phyloP scores from a whole-genome alignment of 441 rosid species.

The Syzygium syzygioides region DNA sequence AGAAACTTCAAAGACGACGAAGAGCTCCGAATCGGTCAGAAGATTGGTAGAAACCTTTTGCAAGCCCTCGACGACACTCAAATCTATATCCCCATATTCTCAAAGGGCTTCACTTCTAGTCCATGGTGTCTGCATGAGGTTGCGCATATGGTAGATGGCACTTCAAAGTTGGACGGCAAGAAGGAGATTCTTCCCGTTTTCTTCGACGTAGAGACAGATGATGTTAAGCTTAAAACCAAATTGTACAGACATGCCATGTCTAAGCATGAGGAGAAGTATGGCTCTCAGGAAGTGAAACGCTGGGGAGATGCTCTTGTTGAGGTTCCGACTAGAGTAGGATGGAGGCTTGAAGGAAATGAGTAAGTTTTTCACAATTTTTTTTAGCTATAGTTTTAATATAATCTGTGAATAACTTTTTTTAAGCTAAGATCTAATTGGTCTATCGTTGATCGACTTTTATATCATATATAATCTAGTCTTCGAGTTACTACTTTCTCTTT shows the following conservation, averaged over 20 bases:
- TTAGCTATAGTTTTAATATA: too few species aligned
- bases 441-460: too few species aligned
- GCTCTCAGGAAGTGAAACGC: neutral
- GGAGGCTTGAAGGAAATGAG: neutral
- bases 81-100: neutral
- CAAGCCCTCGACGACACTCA: neutral
- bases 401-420: neutral
- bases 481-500: too few species aligned
- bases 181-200: neutral
- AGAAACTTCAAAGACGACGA: neutral
- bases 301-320: neutral
- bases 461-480: too few species aligned
- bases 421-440: neutral
- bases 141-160: neutral
- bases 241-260: neutral
- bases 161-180: neutral
- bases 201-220: neutral
- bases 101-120: neutral
- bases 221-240: neutral
- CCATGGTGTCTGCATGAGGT: neutral
- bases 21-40: neutral
- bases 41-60: neutral
- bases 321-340: neutral
- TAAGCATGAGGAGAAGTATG: neutral
- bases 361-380: neutral